Evolutionary conservation across 805 yeast species (phyloP).

Genomic region (Maudiozyma pseudohumilis): DNA sequence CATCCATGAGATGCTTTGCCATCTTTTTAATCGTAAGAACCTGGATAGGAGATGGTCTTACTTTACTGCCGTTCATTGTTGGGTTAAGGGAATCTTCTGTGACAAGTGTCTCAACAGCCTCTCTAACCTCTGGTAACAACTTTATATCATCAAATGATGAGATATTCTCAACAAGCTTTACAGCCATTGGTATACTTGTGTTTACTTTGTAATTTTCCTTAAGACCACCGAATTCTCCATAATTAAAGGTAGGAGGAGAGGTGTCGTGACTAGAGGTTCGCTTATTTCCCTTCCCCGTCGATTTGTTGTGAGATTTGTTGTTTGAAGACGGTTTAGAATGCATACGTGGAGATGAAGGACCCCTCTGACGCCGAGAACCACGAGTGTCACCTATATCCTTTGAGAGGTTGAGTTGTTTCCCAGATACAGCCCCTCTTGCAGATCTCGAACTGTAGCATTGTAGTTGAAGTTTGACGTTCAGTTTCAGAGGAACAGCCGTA

Average conservation of each 20-base stretch:
- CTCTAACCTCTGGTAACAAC: constrained; percentile 57
- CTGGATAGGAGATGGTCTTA: constrained; percentile 72
- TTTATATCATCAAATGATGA: constrained; percentile 56
- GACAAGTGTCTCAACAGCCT: constrained; percentile 47
- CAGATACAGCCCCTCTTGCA: neutral
- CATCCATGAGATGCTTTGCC: constrained; percentile 27
- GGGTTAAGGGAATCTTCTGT: constrained; percentile 33
- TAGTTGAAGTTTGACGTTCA: no score
- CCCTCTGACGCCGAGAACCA: no score
- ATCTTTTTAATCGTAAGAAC: constrained; percentile 48
- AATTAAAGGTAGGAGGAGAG: constrained; percentile 28
- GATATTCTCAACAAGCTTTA: constrained; percentile 41
- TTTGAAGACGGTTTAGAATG: no score
- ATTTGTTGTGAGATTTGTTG: neutral
- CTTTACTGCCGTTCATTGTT: constrained; percentile 4
- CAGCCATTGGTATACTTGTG: constrained; percentile 18
- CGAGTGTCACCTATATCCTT: neutral
- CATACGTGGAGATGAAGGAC: no score
- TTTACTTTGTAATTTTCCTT: constrained; percentile 31
- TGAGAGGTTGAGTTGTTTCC: constrained; percentile 5
- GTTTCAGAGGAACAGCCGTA: no score
- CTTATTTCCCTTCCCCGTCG: neutral
- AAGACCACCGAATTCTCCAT: constrained; percentile 43
- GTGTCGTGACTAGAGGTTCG: no score
- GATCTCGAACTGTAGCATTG: no score